These are phyloP conservation scores for Corrigiola litoralis DNA, from an alignment of 179 eudicot genomes.

Conservation along the genomic window DNA sequence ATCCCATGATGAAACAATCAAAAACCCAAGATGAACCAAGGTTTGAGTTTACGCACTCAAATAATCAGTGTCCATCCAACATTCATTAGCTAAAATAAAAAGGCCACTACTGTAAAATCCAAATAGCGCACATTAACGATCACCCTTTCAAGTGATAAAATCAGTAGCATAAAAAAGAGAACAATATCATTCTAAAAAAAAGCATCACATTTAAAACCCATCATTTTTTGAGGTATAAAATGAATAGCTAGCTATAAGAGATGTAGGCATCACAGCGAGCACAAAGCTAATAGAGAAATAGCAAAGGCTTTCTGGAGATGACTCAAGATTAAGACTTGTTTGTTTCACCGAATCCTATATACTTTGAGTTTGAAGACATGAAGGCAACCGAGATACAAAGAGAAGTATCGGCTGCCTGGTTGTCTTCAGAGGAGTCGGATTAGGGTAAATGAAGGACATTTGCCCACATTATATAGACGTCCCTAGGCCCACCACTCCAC, in stretches of 20 bases:
- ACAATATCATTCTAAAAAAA: neutral
- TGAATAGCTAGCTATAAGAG: neutral
- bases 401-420: constrained; percentile 9
- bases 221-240: too few relatives aligned
- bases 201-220: neutral
- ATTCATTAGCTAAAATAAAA: too few relatives aligned
- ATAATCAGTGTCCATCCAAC: too few relatives aligned
- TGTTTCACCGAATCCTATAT: neutral
- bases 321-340: neutral
- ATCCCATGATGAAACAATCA: too few relatives aligned
- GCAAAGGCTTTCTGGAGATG: constrained; percentile 53
- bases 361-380: neutral
- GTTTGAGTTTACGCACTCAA: too few relatives aligned
- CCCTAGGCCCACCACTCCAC: too few relatives aligned
- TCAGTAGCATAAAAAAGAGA: too few relatives aligned
- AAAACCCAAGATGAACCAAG: too few relatives aligned
- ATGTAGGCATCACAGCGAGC: constrained; percentile 54
- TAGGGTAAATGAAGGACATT: neutral
- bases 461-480: neutral
- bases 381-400: constrained; percentile 13
- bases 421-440: constrained; percentile 13
- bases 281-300: constrained; percentile 18
- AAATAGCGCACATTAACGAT: too few relatives aligned
- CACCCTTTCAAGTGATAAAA: too few relatives aligned
- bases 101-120: too few relatives aligned